Evolutionary conservation across 2,329 filamentous ascomycete species (phyloP).

Genomic region (Apiospora saccharicola): DNA sequence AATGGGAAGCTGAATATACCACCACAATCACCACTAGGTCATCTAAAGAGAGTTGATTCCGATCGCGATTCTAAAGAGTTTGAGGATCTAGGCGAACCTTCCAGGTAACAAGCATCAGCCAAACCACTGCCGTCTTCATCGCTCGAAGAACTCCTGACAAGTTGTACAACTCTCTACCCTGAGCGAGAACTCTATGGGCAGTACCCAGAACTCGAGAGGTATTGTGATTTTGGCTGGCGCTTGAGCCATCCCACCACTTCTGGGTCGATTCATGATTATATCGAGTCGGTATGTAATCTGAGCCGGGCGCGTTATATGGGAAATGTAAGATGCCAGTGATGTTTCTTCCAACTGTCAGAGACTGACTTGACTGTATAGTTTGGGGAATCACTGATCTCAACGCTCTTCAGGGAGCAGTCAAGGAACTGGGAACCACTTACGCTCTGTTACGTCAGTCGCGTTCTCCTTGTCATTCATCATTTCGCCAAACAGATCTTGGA

Average conservation of each 20-base stretch:
- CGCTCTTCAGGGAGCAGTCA: conserved; percentile 57
- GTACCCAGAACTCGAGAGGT: conserved; percentile 18
- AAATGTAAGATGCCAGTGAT: conserved; percentile 37
- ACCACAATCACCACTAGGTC: too few relatives aligned
- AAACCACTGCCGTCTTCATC: not conserved
- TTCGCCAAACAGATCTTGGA: conserved; percentile 53
- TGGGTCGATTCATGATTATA: conserved; percentile 49
- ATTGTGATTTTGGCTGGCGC: not conserved
- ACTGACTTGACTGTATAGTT: conserved; percentile 31
- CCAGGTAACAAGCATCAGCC: not conserved
- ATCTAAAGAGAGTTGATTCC: not conserved
- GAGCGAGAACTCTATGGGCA: not conserved
- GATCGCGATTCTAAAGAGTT: not conserved
- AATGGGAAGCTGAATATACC: not conserved
- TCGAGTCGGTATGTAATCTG: conserved; percentile 49
- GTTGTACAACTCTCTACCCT: not conserved
- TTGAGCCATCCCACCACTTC: not conserved
- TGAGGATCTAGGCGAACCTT: too few relatives aligned
- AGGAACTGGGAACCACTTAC: conserved; percentile 55
- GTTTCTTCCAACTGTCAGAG: not conserved
- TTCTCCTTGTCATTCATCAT: conserved; percentile 51
- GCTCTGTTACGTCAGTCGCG: conserved; percentile 51
- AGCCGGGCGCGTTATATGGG: conserved; percentile 54
- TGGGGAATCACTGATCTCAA: conserved; percentile 41
- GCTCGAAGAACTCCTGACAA: not conserved